Base-by-base conservation (phyloP, 2,329 filamentous ascomycete genomes). In the Rutstroemia sp. region DNA sequence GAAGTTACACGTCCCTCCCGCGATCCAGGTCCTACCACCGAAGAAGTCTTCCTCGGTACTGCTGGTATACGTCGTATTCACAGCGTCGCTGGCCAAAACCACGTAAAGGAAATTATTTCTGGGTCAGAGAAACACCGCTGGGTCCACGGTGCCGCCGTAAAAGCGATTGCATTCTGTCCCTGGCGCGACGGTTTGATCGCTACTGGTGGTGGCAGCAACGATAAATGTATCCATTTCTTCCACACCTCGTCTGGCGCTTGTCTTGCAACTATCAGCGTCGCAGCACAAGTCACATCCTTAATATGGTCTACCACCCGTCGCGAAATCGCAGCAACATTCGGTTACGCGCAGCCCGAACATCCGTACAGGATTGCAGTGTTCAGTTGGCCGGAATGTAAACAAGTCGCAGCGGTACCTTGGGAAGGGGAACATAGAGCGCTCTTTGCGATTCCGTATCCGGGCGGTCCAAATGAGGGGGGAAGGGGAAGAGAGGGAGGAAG, bases 161-260 rank as follows among this genome's bases (percentile, higher is more conserved):
- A 99, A 72, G 94, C 94, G 34, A 94, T 97, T 64, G 91, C 94
- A 2, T 97, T 97, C 72, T 95, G 92, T 61, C 92, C 94, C 0
- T 99, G 92, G 92, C 88, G 92, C 56, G 82, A 88, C 23, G 88
- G 87, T 3, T 79, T 99, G 4, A 73, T 99, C 41, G 94, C 94
- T 14, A 95, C 92, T 1, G 91, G 94, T 3, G 92, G 94, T 41
- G 94, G 94, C 23, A 92, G 89, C 47, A 95, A 95, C 66, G 92
- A 99, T 73, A 90, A 90, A 65, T 90, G 90, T 70, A 96, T 99
- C 57, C 92, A 95, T 72, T 99, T 99, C 75, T 96, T 88, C 71
- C 92, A 97, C 71, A 88, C 90, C 0, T 79, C 80, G 19, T 92
- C 91, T 0, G 94, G 92, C 4, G 83, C 90, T 2, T 85, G 85